Base-by-base conservation (phyloP, 768 basidiomycete species). In the Austroboletus eburneus region DNA sequence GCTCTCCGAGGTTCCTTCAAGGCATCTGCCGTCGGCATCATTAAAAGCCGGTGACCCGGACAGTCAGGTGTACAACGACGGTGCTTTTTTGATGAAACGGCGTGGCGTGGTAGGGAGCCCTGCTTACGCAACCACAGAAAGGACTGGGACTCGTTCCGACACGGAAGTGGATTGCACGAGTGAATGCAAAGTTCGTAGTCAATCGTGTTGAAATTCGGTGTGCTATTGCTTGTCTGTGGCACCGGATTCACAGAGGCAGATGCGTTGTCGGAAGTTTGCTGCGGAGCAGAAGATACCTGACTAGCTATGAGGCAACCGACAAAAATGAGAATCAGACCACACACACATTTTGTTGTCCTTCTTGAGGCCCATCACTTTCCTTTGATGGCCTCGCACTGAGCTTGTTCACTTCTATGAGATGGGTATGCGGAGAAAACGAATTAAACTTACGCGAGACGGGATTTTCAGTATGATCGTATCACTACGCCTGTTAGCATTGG, bases 171-270 rank as follows among this genome's bases (percentile, higher is more conserved):
- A 33, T 55, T 61, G 36, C 61, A 63, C 1, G 61, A 61, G 17
- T 61, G 60, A 21, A 61, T 63, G 42, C 60, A 61, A 14, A 63
- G 29, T 46, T 63, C 61, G 14, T 49, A 55, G 18, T 63, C 52
- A 3, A 25, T 22, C 21, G 51, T 7, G 39, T 52, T 47, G 43
- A 33, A 25, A 14, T 3, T n/a, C 14, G 3, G 9, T 3, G 45
- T 12, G 14, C 16, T 30, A 2, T 37, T 47, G 32, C 35, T 48
- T 18, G 17, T 38, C 20, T 47, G 50, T 41, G 50, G 37, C 9
- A 25, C 36, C 5, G 50, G 40, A 45, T 27, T 47, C 45, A 37
- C 37, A 29, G 27, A 23, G 7, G 43, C 38, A 22, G 55, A 37
- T 21, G 34, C 14, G 9, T 23, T 41, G 8, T 38, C 4, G 16